Conservation (phyloP, 805 yeast genomes). For the Candida sonorensis region DNA sequence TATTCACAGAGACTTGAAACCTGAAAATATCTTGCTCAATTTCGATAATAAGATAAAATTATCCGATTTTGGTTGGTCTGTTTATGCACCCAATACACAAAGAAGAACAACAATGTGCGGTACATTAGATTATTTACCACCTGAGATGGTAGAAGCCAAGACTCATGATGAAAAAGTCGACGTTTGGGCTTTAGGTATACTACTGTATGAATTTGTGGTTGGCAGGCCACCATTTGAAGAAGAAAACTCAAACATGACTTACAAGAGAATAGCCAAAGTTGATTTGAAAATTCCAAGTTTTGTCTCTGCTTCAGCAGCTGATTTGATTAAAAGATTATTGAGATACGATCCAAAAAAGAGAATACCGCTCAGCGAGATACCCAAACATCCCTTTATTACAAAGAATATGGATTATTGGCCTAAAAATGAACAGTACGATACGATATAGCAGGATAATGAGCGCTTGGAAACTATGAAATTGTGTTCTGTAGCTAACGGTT, state of each 20-base stretch:
- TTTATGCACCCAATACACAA: slow-evolving; percentile 45
- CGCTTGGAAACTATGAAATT: too few relatives aligned
- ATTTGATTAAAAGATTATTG: slow-evolving; percentile 58
- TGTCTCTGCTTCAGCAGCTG: slow-evolving; percentile 69
- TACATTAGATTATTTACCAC: slow-evolving; percentile 89
- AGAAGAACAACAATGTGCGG: slow-evolving; percentile 86
- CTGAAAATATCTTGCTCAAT: slow-evolving; percentile 82
- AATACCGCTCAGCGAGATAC: slow-evolving; percentile 51
- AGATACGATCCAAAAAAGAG: slow-evolving; percentile 66
- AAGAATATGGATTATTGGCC: slow-evolving; percentile 60
- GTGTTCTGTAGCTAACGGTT: too few relatives aligned
- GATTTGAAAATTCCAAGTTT: slow-evolving; percentile 68
- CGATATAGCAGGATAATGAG: too few relatives aligned
- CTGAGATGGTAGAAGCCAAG: slow-evolving; percentile 85
- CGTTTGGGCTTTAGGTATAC: slow-evolving; percentile 87
- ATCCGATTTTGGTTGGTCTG: slow-evolving; percentile 97
- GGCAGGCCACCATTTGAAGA: slow-evolving; percentile 95
- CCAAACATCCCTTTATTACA: slow-evolving; percentile 77
- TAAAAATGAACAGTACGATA: too few relatives aligned
- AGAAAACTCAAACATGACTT: slow-evolving; percentile 67
- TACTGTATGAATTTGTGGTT: slow-evolving; percentile 77
- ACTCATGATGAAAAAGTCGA: slow-evolving; percentile 78
- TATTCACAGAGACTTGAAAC: slow-evolving; percentile 90
- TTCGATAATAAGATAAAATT: slow-evolving; percentile 71
- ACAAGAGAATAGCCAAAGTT: slow-evolving; percentile 69